phyloP scores from a whole-genome alignment of 2,329 filamentous ascomycete species.

The Aspergillus sp. region DNA sequence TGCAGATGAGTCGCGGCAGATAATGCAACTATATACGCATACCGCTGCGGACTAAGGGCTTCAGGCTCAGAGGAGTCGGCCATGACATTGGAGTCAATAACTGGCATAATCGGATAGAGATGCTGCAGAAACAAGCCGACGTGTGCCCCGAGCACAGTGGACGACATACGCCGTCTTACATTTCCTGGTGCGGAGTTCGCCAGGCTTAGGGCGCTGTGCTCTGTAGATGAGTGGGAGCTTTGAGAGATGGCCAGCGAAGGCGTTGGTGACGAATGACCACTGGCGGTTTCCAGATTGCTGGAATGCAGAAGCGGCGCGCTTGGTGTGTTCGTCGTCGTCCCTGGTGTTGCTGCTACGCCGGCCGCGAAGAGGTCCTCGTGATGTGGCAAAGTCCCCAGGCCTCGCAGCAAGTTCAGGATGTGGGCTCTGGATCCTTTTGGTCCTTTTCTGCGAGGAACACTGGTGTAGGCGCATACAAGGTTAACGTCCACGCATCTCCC shows the following conservation, averaged over 20 bases:
- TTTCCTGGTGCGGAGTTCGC: background rate
- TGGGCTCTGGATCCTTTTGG: conserved; percentile 1
- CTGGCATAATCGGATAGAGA: conserved; percentile 4
- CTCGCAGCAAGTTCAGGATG: background rate
- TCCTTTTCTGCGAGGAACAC: conserved; percentile 1
- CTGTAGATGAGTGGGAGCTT: background rate
- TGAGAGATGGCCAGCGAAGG: conserved; percentile 3
- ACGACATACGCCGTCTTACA: background rate
- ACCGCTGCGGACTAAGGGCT: conserved; percentile 1
- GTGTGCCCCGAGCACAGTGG: conserved; percentile 2
- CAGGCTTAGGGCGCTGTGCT: background rate
- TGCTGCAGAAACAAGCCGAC: conserved; percentile 2
- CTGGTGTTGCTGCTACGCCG: background rate
- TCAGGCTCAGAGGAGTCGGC: conserved; percentile 1
- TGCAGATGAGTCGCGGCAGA: conserved; percentile 2
- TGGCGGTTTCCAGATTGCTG: background rate
- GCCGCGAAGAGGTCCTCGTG: background rate
- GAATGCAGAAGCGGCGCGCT: background rate
- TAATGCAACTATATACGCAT: conserved; percentile 2
- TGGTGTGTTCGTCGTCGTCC: background rate
- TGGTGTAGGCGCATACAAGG: conserved; percentile 4
- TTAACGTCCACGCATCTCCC: background rate
- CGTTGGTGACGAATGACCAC: background rate
- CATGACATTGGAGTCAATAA: background rate
- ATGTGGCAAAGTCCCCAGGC: background rate